These are phyloP conservation scores for Plectosphaerella cucumerina DNA, from an alignment of 2,329 filamentous ascomycete species.

Conservation along the genomic window DNA sequence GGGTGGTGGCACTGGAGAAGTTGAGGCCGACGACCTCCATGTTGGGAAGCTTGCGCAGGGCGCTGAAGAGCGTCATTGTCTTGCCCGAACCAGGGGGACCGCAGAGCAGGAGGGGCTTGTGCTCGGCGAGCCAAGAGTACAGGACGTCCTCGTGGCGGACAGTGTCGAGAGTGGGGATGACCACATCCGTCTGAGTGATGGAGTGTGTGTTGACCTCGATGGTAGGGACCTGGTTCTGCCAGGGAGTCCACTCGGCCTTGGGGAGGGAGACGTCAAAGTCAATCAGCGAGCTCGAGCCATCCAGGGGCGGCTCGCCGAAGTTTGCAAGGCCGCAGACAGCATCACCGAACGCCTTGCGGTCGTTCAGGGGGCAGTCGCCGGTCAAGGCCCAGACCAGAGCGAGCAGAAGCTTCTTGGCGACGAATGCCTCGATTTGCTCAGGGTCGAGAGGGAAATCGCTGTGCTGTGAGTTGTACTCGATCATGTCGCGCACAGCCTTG, in stretches of 20 bases:
- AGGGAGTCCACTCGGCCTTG: conserved; percentile 82
- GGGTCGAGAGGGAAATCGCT: conserved; percentile 88
- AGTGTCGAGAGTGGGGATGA: conserved; percentile 96
- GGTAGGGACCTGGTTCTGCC: conserved; percentile 90
- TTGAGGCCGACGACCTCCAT: conserved; percentile 99
- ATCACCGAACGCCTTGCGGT: conserved; percentile 88
- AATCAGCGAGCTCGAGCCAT: conserved; percentile 79
- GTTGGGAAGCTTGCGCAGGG: conserved; percentile 91
- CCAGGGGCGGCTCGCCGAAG: conserved; percentile 78
- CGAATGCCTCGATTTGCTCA: conserved; percentile 83
- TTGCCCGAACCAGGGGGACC: conserved; percentile 98
- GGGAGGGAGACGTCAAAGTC: conserved; percentile 92
- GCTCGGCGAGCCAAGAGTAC: conserved; percentile 98
- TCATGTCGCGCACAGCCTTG: conserved; percentile 84
- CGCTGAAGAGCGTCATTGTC: conserved; percentile 99
- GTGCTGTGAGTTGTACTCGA: conserved; percentile 95
- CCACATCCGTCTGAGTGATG: conserved; percentile 94
- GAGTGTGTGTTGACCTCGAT: conserved; percentile 99
- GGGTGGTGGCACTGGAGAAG: conserved; percentile 97
- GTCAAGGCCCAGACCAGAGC: conserved; percentile 94
- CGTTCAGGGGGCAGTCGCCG: conserved; percentile 83
- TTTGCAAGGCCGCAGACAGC: conserved; percentile 76
- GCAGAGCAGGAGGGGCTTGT: conserved; percentile 94
- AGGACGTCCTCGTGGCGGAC: conserved; percentile 98
- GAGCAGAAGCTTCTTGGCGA: conserved; percentile 90